These are phyloP conservation scores for Aspergillus floridensis DNA, from an alignment of 2,329 filamentous ascomycete species.

Conservation along the genomic window DNA sequence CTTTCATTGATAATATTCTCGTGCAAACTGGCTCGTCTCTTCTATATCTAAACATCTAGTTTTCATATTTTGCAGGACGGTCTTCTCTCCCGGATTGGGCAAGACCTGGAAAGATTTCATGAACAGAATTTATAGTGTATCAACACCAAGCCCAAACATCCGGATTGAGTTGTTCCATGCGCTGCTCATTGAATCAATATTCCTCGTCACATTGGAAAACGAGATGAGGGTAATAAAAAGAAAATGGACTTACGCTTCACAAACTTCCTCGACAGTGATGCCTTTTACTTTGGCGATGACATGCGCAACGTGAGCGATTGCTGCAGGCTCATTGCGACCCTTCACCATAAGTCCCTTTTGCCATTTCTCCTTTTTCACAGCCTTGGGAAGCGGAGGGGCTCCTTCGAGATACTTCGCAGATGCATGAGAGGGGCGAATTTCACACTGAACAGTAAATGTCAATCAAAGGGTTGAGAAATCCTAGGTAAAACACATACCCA, in stretches of 20 bases:
- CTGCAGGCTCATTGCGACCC: constrained; percentile 88
- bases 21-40: background rate
- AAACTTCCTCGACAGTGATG: constrained; percentile 74
- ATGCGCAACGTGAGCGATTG: constrained; percentile 81
- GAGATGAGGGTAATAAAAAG: background rate
- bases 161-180: constrained; percentile 77
- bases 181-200: constrained; percentile 32
- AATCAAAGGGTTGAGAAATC: background rate
- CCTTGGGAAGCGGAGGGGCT: constrained; percentile 70
- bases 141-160: constrained; percentile 71
- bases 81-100: background rate
- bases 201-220: background rate
- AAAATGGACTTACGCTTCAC: constrained; percentile 62
- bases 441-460: constrained; percentile 57
- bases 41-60: background rate
- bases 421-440: constrained; percentile 85
- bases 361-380: constrained; percentile 97
- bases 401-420: constrained; percentile 71
- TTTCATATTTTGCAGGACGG: background rate
- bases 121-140: constrained; percentile 10
- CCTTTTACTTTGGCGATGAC: constrained; percentile 85
- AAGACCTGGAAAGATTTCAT: background rate
- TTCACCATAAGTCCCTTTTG: constrained; percentile 85
- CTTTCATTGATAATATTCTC: background rate
- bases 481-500: constrained; percentile 52